Percentiles rank a stretch among this genome's conserved stretches.
These are phyloP conservation scores for Pterocarpus santalinus DNA, from an alignment of 306 rosid genomes.

Conservation along the genomic window DNA sequence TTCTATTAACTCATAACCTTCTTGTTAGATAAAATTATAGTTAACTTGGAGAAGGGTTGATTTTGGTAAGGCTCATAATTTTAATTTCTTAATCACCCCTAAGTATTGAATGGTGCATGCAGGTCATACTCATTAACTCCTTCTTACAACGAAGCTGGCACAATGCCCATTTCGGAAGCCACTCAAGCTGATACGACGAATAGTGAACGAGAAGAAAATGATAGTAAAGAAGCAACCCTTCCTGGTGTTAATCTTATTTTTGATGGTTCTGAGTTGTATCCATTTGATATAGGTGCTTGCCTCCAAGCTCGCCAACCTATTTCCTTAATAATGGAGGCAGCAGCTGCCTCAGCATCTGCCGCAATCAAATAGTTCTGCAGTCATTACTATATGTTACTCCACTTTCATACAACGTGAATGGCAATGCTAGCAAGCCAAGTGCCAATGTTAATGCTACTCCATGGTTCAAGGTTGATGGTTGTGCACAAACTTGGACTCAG, in stretches of 20 bases:
- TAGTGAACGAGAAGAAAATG: slow-evolving; percentile 77
- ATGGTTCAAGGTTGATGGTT: slow-evolving; percentile 46
- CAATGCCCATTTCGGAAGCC: slow-evolving; percentile 67
- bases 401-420: slow-evolving; percentile 26
- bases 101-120: slow-evolving; percentile 52
- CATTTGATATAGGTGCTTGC: slow-evolving; percentile 93
- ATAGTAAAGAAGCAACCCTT: slow-evolving; percentile 82
- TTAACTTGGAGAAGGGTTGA: background rate
- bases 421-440: slow-evolving; percentile 31
- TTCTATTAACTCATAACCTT: slow-evolving; percentile 26
- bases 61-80: slow-evolving; percentile 5
- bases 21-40: background rate
- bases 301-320: slow-evolving; percentile 93
- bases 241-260: slow-evolving; percentile 93
- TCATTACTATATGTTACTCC: slow-evolving; percentile 39
- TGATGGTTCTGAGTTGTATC: slow-evolving; percentile 89
- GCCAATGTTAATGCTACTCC: slow-evolving; percentile 41
- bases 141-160: slow-evolving; percentile 62
- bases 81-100: slow-evolving; percentile 33
- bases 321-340: slow-evolving; percentile 88
- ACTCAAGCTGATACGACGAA: slow-evolving; percentile 53
- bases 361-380: slow-evolving; percentile 61
- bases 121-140: slow-evolving; percentile 81
- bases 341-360: slow-evolving; percentile 69
- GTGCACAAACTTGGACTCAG: slow-evolving; percentile 39